Conservation (phyloP, 345 rosid species). For the Salix brachista region DNA sequence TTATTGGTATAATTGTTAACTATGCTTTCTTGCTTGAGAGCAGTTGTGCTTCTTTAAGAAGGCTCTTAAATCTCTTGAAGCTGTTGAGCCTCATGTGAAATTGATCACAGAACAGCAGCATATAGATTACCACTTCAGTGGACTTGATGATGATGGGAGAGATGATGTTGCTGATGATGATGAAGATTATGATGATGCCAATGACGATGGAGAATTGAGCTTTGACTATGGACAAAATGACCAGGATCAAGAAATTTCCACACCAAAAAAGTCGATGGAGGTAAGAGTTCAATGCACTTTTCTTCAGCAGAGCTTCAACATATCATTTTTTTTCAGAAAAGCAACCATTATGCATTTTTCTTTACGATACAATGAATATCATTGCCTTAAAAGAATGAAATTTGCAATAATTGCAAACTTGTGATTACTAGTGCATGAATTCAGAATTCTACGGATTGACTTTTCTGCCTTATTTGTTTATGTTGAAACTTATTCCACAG, state of each 20-base stretch:
- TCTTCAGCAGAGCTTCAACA: conserved; percentile 4
- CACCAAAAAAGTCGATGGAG: conserved; percentile 52
- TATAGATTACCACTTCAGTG: conserved; percentile 74
- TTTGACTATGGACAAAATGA: conserved; percentile 61
- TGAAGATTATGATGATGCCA: conserved; percentile 36
- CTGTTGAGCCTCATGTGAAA: conserved; percentile 70
- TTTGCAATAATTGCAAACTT: background rate
- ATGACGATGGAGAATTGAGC: conserved; percentile 78
- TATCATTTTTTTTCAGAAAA: background rate
- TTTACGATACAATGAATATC: background rate
- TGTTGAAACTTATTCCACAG: background rate
- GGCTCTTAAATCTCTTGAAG: conserved; percentile 81
- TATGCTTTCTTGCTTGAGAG: conserved; percentile 13
- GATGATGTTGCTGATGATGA: conserved; percentile 47
- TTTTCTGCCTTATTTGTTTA: background rate
- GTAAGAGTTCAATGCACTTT: conserved; percentile 32
- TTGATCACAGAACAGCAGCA: conserved; percentile 65
- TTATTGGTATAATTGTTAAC: conserved; percentile 8
- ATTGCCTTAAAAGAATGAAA: background rate
- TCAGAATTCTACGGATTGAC: background rate
- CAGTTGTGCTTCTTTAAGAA: conserved; percentile 79
- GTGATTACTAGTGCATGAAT: background rate
- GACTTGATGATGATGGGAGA: conserved; percentile 59
- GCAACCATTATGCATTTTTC: background rate
- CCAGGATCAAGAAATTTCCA: conserved; percentile 43